phyloP scores from a whole-genome alignment of 768 basidiomycete species.

The Mycena vitilis region DNA sequence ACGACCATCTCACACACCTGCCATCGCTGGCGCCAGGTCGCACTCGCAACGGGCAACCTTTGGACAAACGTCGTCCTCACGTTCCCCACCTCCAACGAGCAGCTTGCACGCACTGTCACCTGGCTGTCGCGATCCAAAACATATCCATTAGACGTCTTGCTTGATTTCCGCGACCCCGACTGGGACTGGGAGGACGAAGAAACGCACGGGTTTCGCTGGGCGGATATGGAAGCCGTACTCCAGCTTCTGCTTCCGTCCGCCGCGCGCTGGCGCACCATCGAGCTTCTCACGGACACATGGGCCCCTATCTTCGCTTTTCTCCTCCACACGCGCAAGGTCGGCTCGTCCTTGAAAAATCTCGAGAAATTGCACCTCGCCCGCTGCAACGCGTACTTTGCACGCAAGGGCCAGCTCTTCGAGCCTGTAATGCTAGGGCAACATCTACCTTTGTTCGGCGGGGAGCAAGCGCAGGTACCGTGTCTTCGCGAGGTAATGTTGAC shows the following conservation, averaged over 20 bases:
- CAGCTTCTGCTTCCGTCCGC: conserved; percentile 58
- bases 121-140: conserved; percentile 59
- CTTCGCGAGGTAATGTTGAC: conserved; percentile 59
- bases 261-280: conserved; percentile 58
- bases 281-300: conserved; percentile 72
- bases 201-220: conserved; percentile 53
- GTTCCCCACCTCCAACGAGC: conserved; percentile 52
- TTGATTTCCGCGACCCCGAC: conserved; percentile 72
- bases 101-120: conserved; percentile 50
- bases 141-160: conserved; percentile 60
- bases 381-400: conserved; percentile 69
- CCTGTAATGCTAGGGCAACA: conserved; percentile 54
- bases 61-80: conserved; percentile 65
- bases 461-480: conserved; percentile 34
- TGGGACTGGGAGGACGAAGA: conserved; percentile 59
- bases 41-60: conserved; percentile 56
- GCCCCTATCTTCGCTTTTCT: conserved; percentile 66
- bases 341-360: conserved; percentile 48
- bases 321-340: conserved; percentile 48
- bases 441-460: conserved; percentile 59
- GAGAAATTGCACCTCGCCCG: conserved; percentile 58
- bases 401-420: conserved; percentile 55
- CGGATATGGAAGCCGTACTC: conserved; percentile 60
- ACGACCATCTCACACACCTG: conserved; percentile 61
- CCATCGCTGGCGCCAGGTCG: conserved; percentile 60